Evolutionary conservation across 2,329 filamentous ascomycete genomes (phyloP), one percentile per base, ranked within the genome.

Genomic region (Chaetomiaceae sp.): DNA sequence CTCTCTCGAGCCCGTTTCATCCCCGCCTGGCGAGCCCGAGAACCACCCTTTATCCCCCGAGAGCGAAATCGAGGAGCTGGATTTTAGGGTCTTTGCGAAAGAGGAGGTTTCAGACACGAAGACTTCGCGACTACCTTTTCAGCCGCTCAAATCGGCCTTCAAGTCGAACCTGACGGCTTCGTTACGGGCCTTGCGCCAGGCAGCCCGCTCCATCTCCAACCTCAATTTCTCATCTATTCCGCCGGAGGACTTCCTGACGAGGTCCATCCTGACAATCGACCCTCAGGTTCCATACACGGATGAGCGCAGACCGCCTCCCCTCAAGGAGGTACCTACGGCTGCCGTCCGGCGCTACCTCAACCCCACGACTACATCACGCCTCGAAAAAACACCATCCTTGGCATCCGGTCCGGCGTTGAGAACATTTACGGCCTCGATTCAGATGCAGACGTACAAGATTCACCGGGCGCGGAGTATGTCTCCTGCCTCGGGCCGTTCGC

Each of bases 401-500:
- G 27, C 56, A 43, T 23, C 58, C 9, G 49, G 60, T 62, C 54
- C 63, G 56, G 23, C 67, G 56, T 34, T 64, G 9, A 57, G 66
- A 12, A 66, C 66, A 31, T 86, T 80, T 63, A 84, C 82, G 14
- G 82, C 84, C 23, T 86, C 84, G 1, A 87, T 87, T 54, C 83
- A 87, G 65, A 85, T 87, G 83, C 82, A 85, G 63, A 87, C 84
- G 0, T 87, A 87, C 72, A 83, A 82, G 64, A 75, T 82, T 31
- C 77, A 77, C 62, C 75, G 75, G 33, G 76, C 75, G 25, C 73
- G 71, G 56, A 71, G 70, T 47, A 61, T 68, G 36, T 62, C 70
- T 20, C 56, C 66, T n/a, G 61, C 47, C 11, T 37, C 59, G 6
- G 37, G 66, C 33, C 59, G 65, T 52, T 61, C 47, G 17, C 61